Percentiles rank a stretch among this genome's conserved stretches.
Conservation (phyloP, 305 asterid species). For the Caryopteris hybrid region DNA sequence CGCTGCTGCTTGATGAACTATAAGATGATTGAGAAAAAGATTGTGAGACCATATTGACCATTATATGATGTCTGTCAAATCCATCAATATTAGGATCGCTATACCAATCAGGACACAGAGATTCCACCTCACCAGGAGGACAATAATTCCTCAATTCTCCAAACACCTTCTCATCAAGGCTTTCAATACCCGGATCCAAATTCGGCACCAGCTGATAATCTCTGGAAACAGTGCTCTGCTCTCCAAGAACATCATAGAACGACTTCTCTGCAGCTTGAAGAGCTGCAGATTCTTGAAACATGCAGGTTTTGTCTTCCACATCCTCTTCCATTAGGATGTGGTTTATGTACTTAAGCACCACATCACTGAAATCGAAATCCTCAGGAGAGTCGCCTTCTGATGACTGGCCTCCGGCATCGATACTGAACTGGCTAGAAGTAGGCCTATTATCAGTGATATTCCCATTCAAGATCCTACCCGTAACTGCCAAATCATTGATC, state of each 20-base stretch:
- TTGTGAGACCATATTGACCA: conserved; percentile 21
- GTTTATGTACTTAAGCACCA: conserved; percentile 57
- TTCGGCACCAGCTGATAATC: conserved; percentile 27
- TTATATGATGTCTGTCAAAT: conserved; percentile 9
- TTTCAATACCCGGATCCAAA: conserved; percentile 21
- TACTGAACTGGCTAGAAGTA: conserved; percentile 17
- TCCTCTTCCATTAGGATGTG: conserved; percentile 86
- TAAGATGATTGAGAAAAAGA: conserved; percentile 37
- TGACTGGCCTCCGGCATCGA: conserved; percentile 23
- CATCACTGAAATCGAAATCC: conserved; percentile 69
- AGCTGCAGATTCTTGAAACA: conserved; percentile 78
- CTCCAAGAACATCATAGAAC: conserved; percentile 62
- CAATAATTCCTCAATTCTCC: conserved; percentile 19
- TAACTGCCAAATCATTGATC: conserved; percentile 24
- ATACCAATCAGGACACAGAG: conserved; percentile 41
- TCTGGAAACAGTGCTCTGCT: conserved; percentile 32
- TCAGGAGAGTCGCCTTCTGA: conserved; percentile 33
- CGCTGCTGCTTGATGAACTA: conserved; percentile 42
- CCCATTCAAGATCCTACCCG: conserved; percentile 19
- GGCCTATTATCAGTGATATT: conserved; percentile 9
- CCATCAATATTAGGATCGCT: conserved; percentile 17
- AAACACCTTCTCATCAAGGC: conserved; percentile 16
- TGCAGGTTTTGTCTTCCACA: conserved; percentile 63
- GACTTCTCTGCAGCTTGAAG: conserved; percentile 83
- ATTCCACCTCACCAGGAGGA: conserved; percentile 12